Evolutionary conservation across 2,329 filamentous ascomycete species (phyloP).

Genomic region (Blastomyces silverae): DNA sequence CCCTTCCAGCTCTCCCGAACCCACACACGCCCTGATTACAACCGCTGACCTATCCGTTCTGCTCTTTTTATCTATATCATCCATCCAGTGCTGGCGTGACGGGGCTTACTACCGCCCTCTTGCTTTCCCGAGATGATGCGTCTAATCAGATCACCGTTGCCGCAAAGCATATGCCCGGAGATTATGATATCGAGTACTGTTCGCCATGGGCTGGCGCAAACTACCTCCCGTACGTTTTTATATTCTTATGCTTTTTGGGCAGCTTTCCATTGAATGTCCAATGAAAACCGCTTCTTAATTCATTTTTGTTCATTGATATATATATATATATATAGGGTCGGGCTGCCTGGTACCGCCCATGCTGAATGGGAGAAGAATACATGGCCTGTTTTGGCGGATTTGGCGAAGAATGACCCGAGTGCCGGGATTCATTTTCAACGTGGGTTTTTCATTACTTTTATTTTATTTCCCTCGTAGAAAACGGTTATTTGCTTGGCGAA

Average conservation of each 20-base stretch:
- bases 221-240: constrained; percentile 57
- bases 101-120: constrained; percentile 58
- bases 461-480: background rate
- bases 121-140: constrained; percentile 53
- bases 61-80: constrained; percentile 14
- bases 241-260: background rate
- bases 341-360: constrained; percentile 34
- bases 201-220: constrained; percentile 87
- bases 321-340: constrained; percentile 29
- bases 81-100: constrained; percentile 55
- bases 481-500: background rate
- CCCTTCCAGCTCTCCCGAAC: background rate
- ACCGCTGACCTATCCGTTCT: no score
- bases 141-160: constrained; percentile 60
- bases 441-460: constrained; percentile 29
- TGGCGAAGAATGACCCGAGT: constrained; percentile 61
- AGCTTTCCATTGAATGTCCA: background rate
- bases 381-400: constrained; percentile 56
- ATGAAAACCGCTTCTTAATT: background rate
- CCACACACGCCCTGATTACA: no score
- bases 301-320: background rate
- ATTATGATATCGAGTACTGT: constrained; percentile 85
- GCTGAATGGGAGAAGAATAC: constrained; percentile 56
- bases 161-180: constrained; percentile 86
- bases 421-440: constrained; percentile 75